These are phyloP conservation scores for Cerioporus squamosus DNA, from an alignment of 1,284 basidiomycete species.

Conservation along the genomic window DNA sequence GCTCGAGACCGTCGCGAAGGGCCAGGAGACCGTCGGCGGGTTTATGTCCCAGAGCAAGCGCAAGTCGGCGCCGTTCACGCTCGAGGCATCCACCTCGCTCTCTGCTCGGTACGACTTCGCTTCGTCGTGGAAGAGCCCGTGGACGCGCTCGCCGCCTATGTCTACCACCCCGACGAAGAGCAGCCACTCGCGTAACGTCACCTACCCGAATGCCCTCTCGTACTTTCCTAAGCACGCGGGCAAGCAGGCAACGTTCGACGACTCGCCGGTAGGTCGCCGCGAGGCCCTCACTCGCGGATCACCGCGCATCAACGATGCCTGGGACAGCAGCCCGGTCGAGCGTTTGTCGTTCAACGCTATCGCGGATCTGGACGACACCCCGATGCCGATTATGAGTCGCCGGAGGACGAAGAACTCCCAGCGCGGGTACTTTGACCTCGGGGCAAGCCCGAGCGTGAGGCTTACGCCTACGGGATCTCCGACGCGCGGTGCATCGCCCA, in stretches of 20 bases:
- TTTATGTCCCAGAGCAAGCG: constrained; percentile 22
- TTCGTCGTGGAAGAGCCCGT: constrained; percentile 50
- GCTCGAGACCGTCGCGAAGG: constrained; percentile 60
- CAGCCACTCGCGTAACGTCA: constrained; percentile 36
- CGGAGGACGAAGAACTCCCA: constrained; percentile 30
- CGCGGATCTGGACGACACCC: constrained; percentile 30
- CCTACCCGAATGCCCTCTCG: constrained; percentile 41
- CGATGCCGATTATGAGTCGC: constrained; percentile 23
- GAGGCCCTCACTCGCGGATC: constrained; percentile 31
- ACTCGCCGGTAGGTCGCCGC: not conserved
- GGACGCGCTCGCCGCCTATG: constrained; percentile 36
- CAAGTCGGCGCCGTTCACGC: constrained; percentile 29
- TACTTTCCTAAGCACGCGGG: constrained; percentile 38
- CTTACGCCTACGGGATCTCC: constrained; percentile 29
- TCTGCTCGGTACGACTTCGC: constrained; percentile 61
- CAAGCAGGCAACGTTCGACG: constrained; percentile 38
- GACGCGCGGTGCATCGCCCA: constrained; percentile 17
- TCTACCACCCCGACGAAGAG: constrained; percentile 7
- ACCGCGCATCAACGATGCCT: constrained; percentile 29
- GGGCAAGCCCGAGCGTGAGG: constrained; percentile 16
- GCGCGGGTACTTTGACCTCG: constrained; percentile 36
- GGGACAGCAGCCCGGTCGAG: constrained; percentile 19
- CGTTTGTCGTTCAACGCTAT: constrained; percentile 12
- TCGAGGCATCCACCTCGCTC: constrained; percentile 40
- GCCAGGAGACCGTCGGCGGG: constrained; percentile 37